A percentile compares a stretch with the other conserved stretches of the same genome.
These are phyloP conservation scores for Diversispora eburnea DNA, from an alignment of 192 early-diverging fungal genomes.

Conservation along the genomic window DNA sequence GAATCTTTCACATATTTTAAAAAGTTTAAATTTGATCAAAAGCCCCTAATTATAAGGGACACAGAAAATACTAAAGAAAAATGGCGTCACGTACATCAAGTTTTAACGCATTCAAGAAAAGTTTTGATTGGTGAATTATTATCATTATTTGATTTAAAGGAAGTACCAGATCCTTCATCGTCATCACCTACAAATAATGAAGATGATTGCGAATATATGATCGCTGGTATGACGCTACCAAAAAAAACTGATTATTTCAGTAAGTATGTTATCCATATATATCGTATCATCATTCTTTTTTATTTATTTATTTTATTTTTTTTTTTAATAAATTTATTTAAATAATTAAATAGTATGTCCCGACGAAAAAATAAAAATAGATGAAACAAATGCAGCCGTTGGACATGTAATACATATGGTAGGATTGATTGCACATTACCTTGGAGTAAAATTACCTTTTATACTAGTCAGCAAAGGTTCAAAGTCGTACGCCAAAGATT, in stretches of 20 bases:
- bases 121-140: slow-evolving; percentile 49
- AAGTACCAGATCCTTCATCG: slow-evolving; percentile 15
- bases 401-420: slow-evolving; percentile 53
- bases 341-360: slow-evolving; percentile 32
- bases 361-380: slow-evolving; percentile 5
- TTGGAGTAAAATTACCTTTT: slow-evolving; percentile 53
- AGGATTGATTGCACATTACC: slow-evolving; percentile 44
- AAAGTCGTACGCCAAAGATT: slow-evolving; percentile 11
- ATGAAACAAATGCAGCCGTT: slow-evolving; percentile 53
- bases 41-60: slow-evolving; percentile 31
- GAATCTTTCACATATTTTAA: slow-evolving; percentile 10
- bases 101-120: slow-evolving; percentile 39
- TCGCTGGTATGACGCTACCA: slow-evolving; percentile 38
- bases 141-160: slow-evolving; percentile 51
- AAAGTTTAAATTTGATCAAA: slow-evolving; percentile 25
- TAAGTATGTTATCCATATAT: slow-evolving; percentile 17
- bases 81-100: slow-evolving; percentile 45
- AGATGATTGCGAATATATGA: slow-evolving; percentile 35
- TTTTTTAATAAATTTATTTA: slow-evolving; percentile 1
- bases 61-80: slow-evolving; percentile 32
- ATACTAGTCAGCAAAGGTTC: slow-evolving; percentile 12
- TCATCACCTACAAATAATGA: slow-evolving; percentile 18
- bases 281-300: background rate
- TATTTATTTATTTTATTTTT: slow-evolving; percentile 5
- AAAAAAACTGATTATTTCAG: slow-evolving; percentile 41